Conservation (phyloP, 1,284 basidiomycete genomes). For the Cystobasidium sp. region DNA sequence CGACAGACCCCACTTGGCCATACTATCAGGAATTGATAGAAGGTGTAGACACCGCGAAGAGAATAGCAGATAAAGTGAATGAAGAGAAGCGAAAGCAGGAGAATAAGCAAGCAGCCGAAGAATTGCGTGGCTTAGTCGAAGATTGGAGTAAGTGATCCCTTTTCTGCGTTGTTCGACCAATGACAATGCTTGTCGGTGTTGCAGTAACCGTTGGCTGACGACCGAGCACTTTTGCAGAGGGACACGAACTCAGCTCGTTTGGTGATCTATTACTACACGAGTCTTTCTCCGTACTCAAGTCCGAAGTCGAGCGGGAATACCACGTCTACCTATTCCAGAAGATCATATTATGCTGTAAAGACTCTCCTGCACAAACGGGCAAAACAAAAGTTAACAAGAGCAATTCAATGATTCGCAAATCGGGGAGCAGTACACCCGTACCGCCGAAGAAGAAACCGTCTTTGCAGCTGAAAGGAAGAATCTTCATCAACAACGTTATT, state of each 20-base stretch:
- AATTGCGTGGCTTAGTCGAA: slow-evolving; percentile 86
- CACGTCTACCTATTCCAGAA: slow-evolving; percentile 99
- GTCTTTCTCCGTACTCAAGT: slow-evolving; percentile 93
- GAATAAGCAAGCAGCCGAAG: slow-evolving; percentile 83
- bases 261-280: slow-evolving; percentile 92
- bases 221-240: slow-evolving; percentile 60
- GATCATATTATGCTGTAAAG: slow-evolving; percentile 99
- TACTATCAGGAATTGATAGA: slow-evolving; percentile 79
- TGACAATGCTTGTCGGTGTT: neutral
- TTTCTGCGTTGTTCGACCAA: neutral
- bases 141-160: slow-evolving; percentile 72
- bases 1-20: slow-evolving; percentile 65
- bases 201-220: neutral
- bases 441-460: slow-evolving; percentile 29
- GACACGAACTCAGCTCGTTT: slow-evolving; percentile 91
- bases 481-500: slow-evolving; percentile 96
- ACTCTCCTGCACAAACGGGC: slow-evolving; percentile 61
- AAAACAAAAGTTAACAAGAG: slow-evolving; percentile 58
- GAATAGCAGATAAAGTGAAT: slow-evolving; percentile 94
- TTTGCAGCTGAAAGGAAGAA: slow-evolving; percentile 90
- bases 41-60: slow-evolving; percentile 83
- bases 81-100: slow-evolving; percentile 84
- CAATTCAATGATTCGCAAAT: slow-evolving; percentile 54
- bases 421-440: slow-evolving; percentile 59
- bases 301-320: slow-evolving; percentile 94